Evolutionary conservation across 768 basidiomycete genomes (phyloP).

Genomic region (Naganishia kalamii): DNA sequence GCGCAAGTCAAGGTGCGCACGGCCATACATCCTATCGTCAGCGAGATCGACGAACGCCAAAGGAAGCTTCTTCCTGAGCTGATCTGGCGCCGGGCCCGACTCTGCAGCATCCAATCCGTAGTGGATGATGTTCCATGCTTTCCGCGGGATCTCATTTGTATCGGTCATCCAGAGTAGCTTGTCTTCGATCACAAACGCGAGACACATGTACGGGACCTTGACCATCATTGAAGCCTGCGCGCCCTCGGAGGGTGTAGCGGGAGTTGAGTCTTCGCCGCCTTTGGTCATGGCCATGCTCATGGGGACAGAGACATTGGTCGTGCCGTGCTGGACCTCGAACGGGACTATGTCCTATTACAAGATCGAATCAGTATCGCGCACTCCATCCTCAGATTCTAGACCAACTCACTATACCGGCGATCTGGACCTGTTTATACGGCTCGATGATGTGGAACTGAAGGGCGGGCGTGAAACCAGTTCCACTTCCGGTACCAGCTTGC

Average conservation of each 20-base stretch:
- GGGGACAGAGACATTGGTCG: neutral
- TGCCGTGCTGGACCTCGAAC: constrained; percentile 8
- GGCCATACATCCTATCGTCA: neutral
- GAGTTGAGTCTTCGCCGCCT: neutral
- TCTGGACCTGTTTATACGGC: neutral
- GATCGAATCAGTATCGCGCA: no score
- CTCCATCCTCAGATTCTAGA: neutral
- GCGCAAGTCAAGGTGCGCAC: neutral
- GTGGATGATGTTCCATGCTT: neutral
- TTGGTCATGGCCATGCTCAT: neutral
- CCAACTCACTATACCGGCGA: constrained; percentile 5
- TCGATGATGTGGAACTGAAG: constrained; percentile 6
- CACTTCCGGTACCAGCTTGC: neutral
- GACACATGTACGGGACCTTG: neutral
- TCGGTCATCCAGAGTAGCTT: constrained; percentile 2
- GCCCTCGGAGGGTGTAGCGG: neutral
- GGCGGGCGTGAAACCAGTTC: neutral
- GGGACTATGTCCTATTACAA: neutral
- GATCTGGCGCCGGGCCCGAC: neutral
- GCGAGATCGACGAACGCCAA: constrained; percentile 2
- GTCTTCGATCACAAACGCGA: neutral
- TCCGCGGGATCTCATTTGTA: neutral
- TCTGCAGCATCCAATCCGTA: neutral
- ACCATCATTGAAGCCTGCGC: neutral
- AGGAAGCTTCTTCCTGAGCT: neutral